Percentiles rank a stretch among this genome's conserved stretches.
phyloP scores from a whole-genome alignment of 176 grass and related monocot genomes.

The Themeda triandra region DNA sequence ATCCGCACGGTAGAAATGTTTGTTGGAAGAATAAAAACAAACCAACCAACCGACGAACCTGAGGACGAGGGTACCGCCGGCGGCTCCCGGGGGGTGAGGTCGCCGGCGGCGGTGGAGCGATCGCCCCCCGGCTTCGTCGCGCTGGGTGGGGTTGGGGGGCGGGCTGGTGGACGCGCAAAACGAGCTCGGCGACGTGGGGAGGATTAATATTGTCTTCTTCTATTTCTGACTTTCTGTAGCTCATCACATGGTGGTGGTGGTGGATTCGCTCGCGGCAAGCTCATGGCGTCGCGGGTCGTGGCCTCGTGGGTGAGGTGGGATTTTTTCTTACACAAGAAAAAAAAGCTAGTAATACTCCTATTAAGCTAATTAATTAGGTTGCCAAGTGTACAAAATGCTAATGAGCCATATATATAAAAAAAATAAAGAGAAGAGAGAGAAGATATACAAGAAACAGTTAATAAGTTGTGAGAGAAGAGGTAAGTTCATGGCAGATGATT shows the following conservation, averaged over 20 bases:
- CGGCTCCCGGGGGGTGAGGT: constrained; percentile 31
- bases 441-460: too few species aligned
- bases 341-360: too few species aligned
- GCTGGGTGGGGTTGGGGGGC: background rate
- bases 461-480: too few species aligned
- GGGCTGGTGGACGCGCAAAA: constrained; percentile 29
- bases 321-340: too few species aligned
- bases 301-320: too few species aligned
- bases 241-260: constrained; percentile 5
- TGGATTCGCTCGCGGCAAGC: background rate
- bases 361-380: too few species aligned
- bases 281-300: too few species aligned
- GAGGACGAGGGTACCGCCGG: constrained; percentile 39
- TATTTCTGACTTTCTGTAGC: constrained; percentile 2
- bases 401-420: too few species aligned
- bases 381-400: too few species aligned
- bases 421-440: too few species aligned
- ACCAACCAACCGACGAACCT: constrained; percentile 25
- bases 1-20: background rate
- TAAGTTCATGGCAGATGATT: too few species aligned
- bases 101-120: constrained; percentile 50
- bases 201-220: background rate
- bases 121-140: constrained; percentile 41
- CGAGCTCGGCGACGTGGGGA: constrained; percentile 21
- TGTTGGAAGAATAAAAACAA: background rate